These are phyloP conservation scores for Coemansia sp. DNA, from an alignment of 192 early-diverging fungal species.

Conservation along the genomic window DNA sequence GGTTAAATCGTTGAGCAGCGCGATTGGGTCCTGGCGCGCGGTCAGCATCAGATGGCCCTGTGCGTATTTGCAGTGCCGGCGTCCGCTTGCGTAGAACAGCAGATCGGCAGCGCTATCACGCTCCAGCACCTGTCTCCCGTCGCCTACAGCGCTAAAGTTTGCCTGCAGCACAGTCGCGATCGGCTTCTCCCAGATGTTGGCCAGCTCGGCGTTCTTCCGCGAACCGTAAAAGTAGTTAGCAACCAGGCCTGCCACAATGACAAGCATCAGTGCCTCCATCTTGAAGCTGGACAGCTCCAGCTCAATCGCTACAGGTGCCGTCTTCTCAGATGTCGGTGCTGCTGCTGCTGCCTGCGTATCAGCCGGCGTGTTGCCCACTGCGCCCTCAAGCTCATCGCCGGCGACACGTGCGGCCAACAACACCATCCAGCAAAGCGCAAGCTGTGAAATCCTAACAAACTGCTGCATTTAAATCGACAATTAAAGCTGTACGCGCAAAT, in stretches of 20 bases:
- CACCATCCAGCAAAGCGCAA: conserved; percentile 24
- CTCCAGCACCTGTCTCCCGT: conserved; percentile 53
- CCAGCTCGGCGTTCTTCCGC: conserved; percentile 30
- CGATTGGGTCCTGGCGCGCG: conserved; percentile 50
- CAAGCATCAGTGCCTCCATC: conserved; percentile 28
- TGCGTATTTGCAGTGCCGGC: conserved; percentile 64
- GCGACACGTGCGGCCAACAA: conserved; percentile 21
- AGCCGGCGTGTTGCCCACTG: conserved; percentile 18
- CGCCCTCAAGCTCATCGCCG: conserved; percentile 47
- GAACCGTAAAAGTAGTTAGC: conserved; percentile 55
- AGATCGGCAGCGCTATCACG: conserved; percentile 74
- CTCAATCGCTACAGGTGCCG: conserved; percentile 3
- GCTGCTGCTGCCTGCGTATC: background rate
- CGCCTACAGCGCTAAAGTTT: conserved; percentile 74
- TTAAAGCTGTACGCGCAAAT: background rate
- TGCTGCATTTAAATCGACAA: background rate
- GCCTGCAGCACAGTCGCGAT: conserved; percentile 48
- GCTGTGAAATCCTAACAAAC: conserved; percentile 11
- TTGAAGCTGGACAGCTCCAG: conserved; percentile 36
- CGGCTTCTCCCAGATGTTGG: conserved; percentile 28
- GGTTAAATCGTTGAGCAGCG: conserved; percentile 46
- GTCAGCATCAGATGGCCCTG: conserved; percentile 62
- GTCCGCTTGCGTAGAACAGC: conserved; percentile 75
- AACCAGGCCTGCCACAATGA: conserved; percentile 26
- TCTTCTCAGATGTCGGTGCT: background rate